Evolutionary conservation across 495 filamentous ascomycete species (phyloP), one percentile per base, ranked within the genome.

Genomic region (Chlorociboria aeruginascens): DNA sequence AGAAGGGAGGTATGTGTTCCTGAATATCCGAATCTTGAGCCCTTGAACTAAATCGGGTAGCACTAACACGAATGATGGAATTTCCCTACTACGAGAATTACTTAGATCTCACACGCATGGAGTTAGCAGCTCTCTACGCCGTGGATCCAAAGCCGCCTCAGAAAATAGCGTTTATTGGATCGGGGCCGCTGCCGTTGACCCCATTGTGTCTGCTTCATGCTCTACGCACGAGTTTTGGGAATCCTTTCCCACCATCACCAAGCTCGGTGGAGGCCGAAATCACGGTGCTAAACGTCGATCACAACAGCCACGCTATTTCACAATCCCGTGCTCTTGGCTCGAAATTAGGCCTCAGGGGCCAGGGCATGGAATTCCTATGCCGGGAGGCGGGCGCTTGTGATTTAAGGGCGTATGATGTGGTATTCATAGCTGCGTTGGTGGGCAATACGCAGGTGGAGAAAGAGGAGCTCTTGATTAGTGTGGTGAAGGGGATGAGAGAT

Each of bases 1-100:
- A 37, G 10, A 9, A 30, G 25, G 13, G 8, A 40, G 34, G 40
- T 33, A 31, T n/a, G 16, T 10, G 8, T 34, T 29, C 11, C 35
- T 32, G 0, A 7, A 11, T 11, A 14, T 30, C 32, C 7, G 29
- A 47, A 13, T 14, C 32, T 32, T 9, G 40, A 48, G 11, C 38
- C 25, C 7, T 43, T 14, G 32, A 1, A 40, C 43, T 20, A 51
- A 46, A 12, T 41, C 31, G 35, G 56, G 68, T 9, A 36, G 33
- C 12, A 42, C 32, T 7, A 25, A 25, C 20, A 25, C 43, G 47
- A 1, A 30, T 55, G 4, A 31, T 13, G 1, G 13, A 45, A 6
- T 74, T 74, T 40, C 66, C 69, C 6, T 72, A 72, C 53, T 61
- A 63, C 48, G 16, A 50, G 13, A 72, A 72, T 48, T 72, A 72